These are phyloP conservation scores for Vitis hybrid DNA, from an alignment of 177 flowering plant species.

Conservation along the genomic window DNA sequence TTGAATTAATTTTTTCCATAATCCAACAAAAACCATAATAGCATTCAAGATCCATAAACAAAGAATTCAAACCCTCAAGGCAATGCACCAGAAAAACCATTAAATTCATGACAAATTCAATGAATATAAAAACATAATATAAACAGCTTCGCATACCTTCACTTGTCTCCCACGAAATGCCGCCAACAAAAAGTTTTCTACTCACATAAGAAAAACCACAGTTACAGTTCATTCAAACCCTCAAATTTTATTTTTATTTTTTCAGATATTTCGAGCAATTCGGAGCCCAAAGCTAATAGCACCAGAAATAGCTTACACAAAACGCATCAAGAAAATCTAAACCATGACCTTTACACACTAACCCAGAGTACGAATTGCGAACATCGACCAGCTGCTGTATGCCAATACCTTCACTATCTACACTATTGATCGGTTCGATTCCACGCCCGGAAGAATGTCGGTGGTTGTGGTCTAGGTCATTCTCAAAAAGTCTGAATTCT, in stretches of 20 bases:
- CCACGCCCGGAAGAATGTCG: slow-evolving; percentile 3
- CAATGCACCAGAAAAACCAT: not conserved
- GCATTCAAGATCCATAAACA: too few relatives aligned
- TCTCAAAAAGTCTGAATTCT: slow-evolving; percentile 12
- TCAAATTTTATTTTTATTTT: too few relatives aligned
- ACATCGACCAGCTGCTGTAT: slow-evolving; percentile 3
- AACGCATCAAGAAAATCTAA: not conserved
- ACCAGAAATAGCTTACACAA: not conserved
- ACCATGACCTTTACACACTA: slow-evolving; percentile 13
- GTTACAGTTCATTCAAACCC: slow-evolving; percentile 3
- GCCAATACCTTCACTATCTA: slow-evolving; percentile 14
- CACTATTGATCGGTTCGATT: slow-evolving; percentile 6
- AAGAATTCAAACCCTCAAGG: too few relatives aligned
- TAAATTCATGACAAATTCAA: not conserved
- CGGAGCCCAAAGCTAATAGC: slow-evolving; percentile 1
- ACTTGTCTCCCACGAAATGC: slow-evolving; percentile 68
- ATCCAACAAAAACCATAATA: too few relatives aligned
- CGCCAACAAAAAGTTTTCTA: slow-evolving; percentile 78
- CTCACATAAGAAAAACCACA: slow-evolving; percentile 37
- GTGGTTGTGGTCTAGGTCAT: slow-evolving; percentile 9
- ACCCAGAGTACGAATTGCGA: slow-evolving; percentile 29
- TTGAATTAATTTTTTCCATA: too few relatives aligned
- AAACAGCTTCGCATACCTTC: slow-evolving; percentile 41
- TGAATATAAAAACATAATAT: not conserved
- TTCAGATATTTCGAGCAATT: not conserved